phyloP scores from a whole-genome alignment of 2,329 filamentous ascomycete genomes.

The Trichophyton rubrum region DNA sequence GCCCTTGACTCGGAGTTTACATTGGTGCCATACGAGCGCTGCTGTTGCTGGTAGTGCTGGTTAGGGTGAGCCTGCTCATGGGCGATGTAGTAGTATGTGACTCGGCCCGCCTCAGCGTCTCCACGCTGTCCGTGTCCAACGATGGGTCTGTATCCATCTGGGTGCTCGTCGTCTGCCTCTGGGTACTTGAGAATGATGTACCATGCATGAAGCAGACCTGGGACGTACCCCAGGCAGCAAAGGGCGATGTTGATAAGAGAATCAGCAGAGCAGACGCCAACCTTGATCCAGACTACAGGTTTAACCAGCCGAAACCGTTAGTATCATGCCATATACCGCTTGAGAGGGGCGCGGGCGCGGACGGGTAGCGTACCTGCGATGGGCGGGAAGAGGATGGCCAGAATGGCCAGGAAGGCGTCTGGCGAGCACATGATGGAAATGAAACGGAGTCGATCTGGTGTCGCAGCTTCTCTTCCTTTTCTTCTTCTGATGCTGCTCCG shows the following conservation, averaged over 20 bases:
- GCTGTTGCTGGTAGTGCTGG: slow-evolving; percentile 16
- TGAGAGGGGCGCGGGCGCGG: neutral
- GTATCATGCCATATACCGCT: neutral
- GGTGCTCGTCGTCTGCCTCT: slow-evolving; percentile 52
- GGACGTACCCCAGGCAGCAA: slow-evolving; percentile 64
- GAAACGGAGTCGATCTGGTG: neutral
- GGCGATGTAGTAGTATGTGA: slow-evolving; percentile 69
- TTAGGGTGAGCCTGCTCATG: slow-evolving; percentile 25
- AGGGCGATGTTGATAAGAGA: slow-evolving; percentile 92
- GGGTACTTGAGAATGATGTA: slow-evolving; percentile 93
- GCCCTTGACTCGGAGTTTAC: slow-evolving; percentile 19
- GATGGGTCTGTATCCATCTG: slow-evolving; percentile 49
- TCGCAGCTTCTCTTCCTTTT: neutral
- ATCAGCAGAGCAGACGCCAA: slow-evolving; percentile 83
- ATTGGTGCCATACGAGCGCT: slow-evolving; percentile 29
- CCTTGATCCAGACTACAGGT: slow-evolving; percentile 79
- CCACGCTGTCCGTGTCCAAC: slow-evolving; percentile 37
- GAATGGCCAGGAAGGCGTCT: slow-evolving; percentile 48
- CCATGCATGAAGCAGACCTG: slow-evolving; percentile 88
- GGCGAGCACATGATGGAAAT: slow-evolving; percentile 41
- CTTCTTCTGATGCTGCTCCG: neutral
- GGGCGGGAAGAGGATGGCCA: slow-evolving; percentile 50
- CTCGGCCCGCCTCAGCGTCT: slow-evolving; percentile 33
- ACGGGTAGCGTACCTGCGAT: slow-evolving; percentile 38
- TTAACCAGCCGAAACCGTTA: neutral